A percentile compares a stretch with the other conserved stretches of the same genome.
Conservation (phyloP, 2,329 filamentous ascomycete genomes). For the Clonostachys byssicola region DNA sequence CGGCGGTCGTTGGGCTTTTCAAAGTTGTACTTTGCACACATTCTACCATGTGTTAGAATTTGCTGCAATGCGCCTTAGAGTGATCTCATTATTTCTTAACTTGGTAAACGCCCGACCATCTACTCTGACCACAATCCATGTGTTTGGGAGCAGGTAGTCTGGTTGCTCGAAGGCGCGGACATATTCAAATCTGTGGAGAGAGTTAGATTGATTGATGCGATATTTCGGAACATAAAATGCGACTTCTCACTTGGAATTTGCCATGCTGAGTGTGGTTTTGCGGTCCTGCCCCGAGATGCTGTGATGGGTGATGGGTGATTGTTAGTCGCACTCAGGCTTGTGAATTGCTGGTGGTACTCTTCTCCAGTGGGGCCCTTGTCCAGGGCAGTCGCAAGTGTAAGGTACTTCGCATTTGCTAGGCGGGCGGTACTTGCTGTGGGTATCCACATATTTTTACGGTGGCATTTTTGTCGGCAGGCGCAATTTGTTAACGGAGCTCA, state of each 20-base stretch:
- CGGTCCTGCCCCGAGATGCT: too few species aligned
- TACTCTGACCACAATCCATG: slow-evolving; percentile 91
- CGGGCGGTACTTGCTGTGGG: too few species aligned
- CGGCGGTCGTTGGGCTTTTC: slow-evolving; percentile 88
- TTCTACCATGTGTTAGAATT: slow-evolving; percentile 41
- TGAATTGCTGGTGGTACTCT: too few species aligned
- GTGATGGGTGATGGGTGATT: too few species aligned
- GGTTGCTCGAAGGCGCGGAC: slow-evolving; percentile 84
- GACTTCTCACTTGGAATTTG: slow-evolving; percentile 48
- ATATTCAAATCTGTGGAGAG: slow-evolving; percentile 74
- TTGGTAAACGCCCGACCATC: slow-evolving; percentile 95
- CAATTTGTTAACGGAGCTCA: too few species aligned
- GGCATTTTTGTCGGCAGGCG: too few species aligned
- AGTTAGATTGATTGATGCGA: too few species aligned
- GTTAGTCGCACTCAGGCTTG: too few species aligned
- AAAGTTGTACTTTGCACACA: slow-evolving; percentile 80
- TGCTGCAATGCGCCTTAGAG: not conserved
- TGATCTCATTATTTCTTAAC: slow-evolving; percentile 36
- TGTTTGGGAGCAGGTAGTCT: slow-evolving; percentile 79
- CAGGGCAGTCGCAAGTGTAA: too few species aligned
- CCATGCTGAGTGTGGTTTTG: slow-evolving; percentile 27
- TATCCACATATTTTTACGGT: too few species aligned
- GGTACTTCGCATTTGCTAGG: too few species aligned
- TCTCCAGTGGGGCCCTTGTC: too few species aligned
- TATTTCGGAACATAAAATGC: slow-evolving; percentile 5